A percentile compares a stretch with the other conserved stretches of the same genome.
phyloP scores from a whole-genome alignment of 2,329 filamentous ascomycete genomes.

The Calonectria fujianensis region DNA sequence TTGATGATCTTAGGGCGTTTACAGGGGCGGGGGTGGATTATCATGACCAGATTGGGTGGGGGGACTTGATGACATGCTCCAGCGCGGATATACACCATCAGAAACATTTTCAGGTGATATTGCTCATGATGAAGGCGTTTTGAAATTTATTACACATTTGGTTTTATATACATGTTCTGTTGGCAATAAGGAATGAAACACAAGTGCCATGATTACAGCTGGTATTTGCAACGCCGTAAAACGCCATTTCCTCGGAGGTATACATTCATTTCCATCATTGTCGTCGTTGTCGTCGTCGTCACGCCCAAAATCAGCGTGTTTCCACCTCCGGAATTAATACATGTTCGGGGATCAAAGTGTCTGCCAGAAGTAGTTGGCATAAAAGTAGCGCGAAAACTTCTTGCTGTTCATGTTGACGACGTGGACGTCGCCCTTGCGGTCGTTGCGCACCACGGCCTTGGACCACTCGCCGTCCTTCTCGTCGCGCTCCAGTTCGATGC shows the following conservation, averaged over 20 bases:
- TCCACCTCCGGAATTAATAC: not conserved
- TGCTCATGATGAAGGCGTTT: slow-evolving; percentile 29
- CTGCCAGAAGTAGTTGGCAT: slow-evolving; percentile 97
- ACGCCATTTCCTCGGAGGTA: slow-evolving; percentile 27
- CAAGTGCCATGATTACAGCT: slow-evolving; percentile 11
- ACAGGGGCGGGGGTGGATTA: slow-evolving; percentile 4
- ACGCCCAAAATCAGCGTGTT: slow-evolving; percentile 25
- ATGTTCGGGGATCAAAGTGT: slow-evolving; percentile 74
- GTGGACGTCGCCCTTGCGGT: slow-evolving; percentile 91
- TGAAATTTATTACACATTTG: slow-evolving; percentile 5
- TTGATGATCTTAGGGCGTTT: slow-evolving; percentile 24
- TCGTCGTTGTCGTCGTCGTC: slow-evolving; percentile 35
- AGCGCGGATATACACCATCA: slow-evolving; percentile 17
- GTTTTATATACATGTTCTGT: not conserved
- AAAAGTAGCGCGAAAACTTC: slow-evolving; percentile 93
- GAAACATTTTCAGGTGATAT: slow-evolving; percentile 3
- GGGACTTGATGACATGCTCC: slow-evolving; percentile 2
- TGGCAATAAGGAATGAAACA: slow-evolving; percentile 5
- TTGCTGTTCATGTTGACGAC: slow-evolving; percentile 96
- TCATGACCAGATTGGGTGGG: slow-evolving; percentile 23
- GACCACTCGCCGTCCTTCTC: slow-evolving; percentile 86
- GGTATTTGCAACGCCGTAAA: slow-evolving; percentile 34
- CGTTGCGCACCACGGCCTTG: slow-evolving; percentile 90
- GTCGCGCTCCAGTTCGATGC: slow-evolving; percentile 89
- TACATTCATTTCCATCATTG: slow-evolving; percentile 21